A percentile compares a stretch with the other conserved stretches of the same genome.
Conservation (phyloP, 1,284 basidiomycete genomes). For the Papiliotrema laurentii region DNA sequence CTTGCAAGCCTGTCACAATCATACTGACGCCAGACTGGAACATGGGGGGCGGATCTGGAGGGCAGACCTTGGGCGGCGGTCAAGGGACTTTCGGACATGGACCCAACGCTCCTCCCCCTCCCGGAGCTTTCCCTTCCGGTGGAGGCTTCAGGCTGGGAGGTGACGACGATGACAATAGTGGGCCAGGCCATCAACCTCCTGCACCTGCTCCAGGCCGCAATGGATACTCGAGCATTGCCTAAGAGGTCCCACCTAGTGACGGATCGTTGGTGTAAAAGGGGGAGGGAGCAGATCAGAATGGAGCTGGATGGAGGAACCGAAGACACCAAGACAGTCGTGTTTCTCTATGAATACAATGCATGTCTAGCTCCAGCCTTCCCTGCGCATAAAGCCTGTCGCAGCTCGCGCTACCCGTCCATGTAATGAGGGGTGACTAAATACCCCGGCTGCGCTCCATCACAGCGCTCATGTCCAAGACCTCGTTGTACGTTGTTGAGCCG, state of each 20-base stretch:
- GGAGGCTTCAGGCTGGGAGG: constrained; percentile 33
- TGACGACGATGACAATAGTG: constrained; percentile 15
- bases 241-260: too few species aligned
- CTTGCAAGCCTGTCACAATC: constrained; percentile 7
- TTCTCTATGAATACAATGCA: too few species aligned
- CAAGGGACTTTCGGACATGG: too few species aligned
- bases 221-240: constrained; percentile 33
- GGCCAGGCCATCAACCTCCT: constrained; percentile 12
- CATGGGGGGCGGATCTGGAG: constrained; percentile 11
- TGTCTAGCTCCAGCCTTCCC: too few species aligned
- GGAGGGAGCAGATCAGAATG: too few species aligned
- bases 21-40: constrained; percentile 12
- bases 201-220: constrained; percentile 18
- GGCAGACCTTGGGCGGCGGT: neutral
- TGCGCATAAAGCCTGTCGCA: too few species aligned
- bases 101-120: constrained; percentile 6
- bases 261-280: too few species aligned
- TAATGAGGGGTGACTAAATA: constrained; percentile 24
- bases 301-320: too few species aligned
- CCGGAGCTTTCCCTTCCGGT: constrained; percentile 21
- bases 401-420: neutral
- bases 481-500: constrained; percentile 22
- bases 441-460: constrained; percentile 43
- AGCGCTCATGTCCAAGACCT: constrained; percentile 38
- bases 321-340: too few species aligned